Evolutionary conservation across 2,329 filamentous ascomycete species (phyloP), one percentile per base, ranked within the genome.

Genomic region (Zasmidium citrigriseum): DNA sequence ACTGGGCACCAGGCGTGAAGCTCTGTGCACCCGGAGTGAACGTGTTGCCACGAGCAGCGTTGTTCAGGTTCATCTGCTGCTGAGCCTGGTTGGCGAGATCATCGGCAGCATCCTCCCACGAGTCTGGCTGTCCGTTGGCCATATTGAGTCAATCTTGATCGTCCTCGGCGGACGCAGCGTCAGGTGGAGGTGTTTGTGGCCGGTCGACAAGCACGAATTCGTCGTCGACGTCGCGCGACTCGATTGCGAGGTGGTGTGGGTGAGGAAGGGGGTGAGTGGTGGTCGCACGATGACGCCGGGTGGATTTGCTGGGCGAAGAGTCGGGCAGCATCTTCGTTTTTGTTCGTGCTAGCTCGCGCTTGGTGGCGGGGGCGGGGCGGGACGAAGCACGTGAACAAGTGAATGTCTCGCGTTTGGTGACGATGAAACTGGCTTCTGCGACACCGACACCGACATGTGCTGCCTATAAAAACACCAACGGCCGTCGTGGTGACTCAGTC

Each of bases 61-160:
- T 64, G 60, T 71, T 67, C 46, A 74, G 46, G 64, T 75, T 74
- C 62, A 75, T 60, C 46, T 70, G 68, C 59, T 73, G 73, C 62
- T 75, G 73, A 5, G 74, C 68, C 67, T 76, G 74, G 50, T 70
- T 67, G 50, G 73, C 66, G 58, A 75, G 70, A 46, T 72, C 67
- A 47, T 74, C 68, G 65, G 76, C 74, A 56, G 71, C 72, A 60
- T 75, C 72, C 79, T 98, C 93, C 90, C 95, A 98, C 63, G 92
- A 96, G 76, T 96, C 70, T 44, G 68, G 64, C 46, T 63, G 65
- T 56, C 58, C 57, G 64, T 68, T 67, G 51, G 67, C 64, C 67
- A 70, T 70, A 48, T 23, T 63, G 56, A 61, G 58, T 59, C 56
- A 57, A 52, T 56, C 46, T 45, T 27, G 20, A 25, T 20, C 29